These are phyloP conservation scores for Leccinum truebloodii DNA, from an alignment of 768 basidiomycete species.

Conservation along the genomic window DNA sequence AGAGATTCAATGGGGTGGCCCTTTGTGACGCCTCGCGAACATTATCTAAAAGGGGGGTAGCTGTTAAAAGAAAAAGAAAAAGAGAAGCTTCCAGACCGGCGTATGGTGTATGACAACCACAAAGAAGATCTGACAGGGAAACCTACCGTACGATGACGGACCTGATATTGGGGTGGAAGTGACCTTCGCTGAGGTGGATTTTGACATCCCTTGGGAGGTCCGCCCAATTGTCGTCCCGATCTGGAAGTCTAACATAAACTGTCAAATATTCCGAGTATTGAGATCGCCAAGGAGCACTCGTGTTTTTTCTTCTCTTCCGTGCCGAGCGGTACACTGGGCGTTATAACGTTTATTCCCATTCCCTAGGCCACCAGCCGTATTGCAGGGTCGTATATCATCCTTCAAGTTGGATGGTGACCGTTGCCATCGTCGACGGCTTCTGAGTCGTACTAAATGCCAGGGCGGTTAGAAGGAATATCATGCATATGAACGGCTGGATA, in stretches of 20 bases:
- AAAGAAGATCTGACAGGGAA: constrained; percentile 23
- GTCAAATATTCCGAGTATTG: background rate
- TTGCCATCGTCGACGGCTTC: background rate
- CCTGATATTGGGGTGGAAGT: constrained; percentile 3
- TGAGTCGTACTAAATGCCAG: background rate
- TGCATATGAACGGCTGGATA: background rate
- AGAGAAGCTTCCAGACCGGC: constrained; percentile 10
- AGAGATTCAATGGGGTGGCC: constrained; percentile 16
- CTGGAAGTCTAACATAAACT: constrained; percentile 15
- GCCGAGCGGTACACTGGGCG: constrained; percentile 2
- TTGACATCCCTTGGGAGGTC: constrained; percentile 14
- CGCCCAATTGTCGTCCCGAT: constrained; percentile 29
- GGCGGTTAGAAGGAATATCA: background rate
- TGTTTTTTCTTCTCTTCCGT: constrained; percentile 4
- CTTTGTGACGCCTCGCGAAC: constrained; percentile 18
- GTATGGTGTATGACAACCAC: constrained; percentile 14
- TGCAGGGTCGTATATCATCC: background rate
- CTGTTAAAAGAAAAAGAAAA: constrained; percentile 22
- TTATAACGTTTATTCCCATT: background rate
- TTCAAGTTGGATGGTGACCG: background rate
- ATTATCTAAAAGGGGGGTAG: constrained; percentile 14
- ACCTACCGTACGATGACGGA: constrained; percentile 3
- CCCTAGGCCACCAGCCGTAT: background rate
- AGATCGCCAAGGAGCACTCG: constrained; percentile 6
- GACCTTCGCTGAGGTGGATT: constrained; percentile 20